phyloP scores from a whole-genome alignment of 2,329 filamentous ascomycete species.

The Alternaria postmessia region DNA sequence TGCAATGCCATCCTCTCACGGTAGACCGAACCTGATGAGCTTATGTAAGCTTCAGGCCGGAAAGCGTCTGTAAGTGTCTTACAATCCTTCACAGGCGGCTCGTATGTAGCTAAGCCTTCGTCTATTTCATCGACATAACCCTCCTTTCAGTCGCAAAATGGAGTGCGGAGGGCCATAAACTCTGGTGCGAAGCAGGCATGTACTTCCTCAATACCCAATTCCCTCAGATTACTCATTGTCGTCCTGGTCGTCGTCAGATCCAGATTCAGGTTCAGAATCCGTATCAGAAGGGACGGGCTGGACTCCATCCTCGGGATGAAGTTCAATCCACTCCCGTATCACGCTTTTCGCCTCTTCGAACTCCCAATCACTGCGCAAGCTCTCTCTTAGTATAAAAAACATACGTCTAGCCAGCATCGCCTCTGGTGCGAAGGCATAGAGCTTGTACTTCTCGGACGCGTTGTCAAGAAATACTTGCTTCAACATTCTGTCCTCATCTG shows the following conservation, averaged over 20 bases:
- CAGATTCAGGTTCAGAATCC: not conserved
- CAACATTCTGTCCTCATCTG: constrained; percentile 18
- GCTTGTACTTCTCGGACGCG: constrained; percentile 33
- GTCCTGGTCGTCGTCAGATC: not conserved
- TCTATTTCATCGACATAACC: not conserved
- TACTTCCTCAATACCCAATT: no score
- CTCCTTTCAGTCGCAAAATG: constrained; percentile 11
- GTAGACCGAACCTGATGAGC: not conserved
- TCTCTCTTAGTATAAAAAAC: not conserved
- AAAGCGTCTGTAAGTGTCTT: not conserved
- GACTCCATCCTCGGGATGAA: constrained; percentile 11
- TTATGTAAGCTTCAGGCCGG: not conserved
- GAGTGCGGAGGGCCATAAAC: constrained; percentile 26
- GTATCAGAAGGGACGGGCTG: not conserved
- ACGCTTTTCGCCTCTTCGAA: constrained; percentile 7
- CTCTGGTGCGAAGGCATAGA: constrained; percentile 33
- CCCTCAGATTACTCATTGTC: not conserved
- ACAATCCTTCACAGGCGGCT: not conserved
- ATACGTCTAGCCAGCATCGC: constrained; percentile 29
- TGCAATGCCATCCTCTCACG: not conserved
- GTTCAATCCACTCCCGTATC: constrained; percentile 13
- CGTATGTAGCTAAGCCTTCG: not conserved
- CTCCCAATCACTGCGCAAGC: not conserved
- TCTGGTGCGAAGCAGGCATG: constrained; percentile 33
- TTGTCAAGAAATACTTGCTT: constrained; percentile 39